Base-by-base conservation (phyloP, 495 filamentous ascomycete species). In the Lophium mytilinum region DNA sequence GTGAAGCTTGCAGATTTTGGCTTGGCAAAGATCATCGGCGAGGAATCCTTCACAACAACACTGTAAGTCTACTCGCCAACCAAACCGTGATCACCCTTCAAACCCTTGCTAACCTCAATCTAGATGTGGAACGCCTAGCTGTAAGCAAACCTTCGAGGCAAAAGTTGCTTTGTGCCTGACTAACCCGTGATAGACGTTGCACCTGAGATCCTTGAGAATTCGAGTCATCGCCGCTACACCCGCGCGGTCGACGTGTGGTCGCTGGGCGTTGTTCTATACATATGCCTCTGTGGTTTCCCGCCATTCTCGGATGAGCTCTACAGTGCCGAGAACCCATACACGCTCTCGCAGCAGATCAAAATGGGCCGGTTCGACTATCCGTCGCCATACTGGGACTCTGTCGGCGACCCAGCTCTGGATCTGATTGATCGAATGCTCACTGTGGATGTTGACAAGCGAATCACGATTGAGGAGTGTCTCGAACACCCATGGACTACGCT, bases 1-100 rank as follows among this genome's bases (percentile, higher is more conserved):
- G 86, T 96, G 56, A 99, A 99, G 72, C 75, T 99, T 55, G 94
- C 89, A 2, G 94, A 99, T 69, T 99, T 99, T 71, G 94, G 94
- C 21, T 80, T 99, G 30, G 93, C 94, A 19, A 99, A 99, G 70
- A 97, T 97, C 61, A 96, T 97, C 66, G 94, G 94, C 30, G 94
- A 97, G 69, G 90, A 96, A 62, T 96, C 92, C 1, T 99, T 99
- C 65, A 97, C 94, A 8, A 97, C 93, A 3, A 96, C 94, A 0
- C 75, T 99, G 68, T 86, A 74, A 71, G 82, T 75, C 9, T 11
- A 5, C 19, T 34, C 14, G 24, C 24, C 24, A 30, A 30, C 6
- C 6, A 30, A 30, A 30, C 24, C 6, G 24, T 6, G 24, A 30
- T 6, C 6, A 30, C 24, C 6, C 24, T 21, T 18, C 7, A 30